Evolutionary conservation across 371 early-diverging fungal genomes (phyloP), one percentile per base, ranked within the genome.

Genomic region (Actinomortierella wolfii): DNA sequence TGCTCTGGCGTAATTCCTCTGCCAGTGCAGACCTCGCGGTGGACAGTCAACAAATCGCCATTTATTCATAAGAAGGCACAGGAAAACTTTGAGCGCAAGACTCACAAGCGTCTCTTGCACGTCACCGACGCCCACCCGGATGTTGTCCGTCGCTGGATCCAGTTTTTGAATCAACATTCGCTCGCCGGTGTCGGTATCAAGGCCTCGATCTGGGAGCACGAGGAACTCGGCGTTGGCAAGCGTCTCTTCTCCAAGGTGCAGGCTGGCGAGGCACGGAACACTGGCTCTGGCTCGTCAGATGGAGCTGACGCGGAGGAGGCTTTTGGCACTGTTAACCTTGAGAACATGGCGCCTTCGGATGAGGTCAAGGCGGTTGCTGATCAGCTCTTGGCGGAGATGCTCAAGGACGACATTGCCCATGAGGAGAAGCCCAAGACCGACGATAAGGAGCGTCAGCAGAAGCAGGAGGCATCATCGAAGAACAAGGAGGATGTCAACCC

Each of bases 61-160:
- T 97, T 97, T 78, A 89, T 95, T 17, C 92, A 96, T 81, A 97
- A 94, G 76, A 95, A 96, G 79, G 85, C 93, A n/a, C 95, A 96
- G 81, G 96, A 97, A 78, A 89, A 93, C 39, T 97, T 98, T 83
- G 97, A 97, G 77, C 84, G 94, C 58, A 89, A 91, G 79, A 93
- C 93, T 57, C 90, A 93, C 74, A 88, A 91, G 77, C 86, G 97
- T 34, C 69, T 91, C 28, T 69, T 98, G 60, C 92, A 92, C 57
- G 81, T 94, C 45, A 89, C 89, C 59, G 95, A 97, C 67, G 79
- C 90, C 21, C 83, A 92, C 61, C 85, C 86, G 6, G 90, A 92
- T 50, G 87, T 85, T 1, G 85, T 95, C 26, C 82, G 90, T 49
- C 83, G 83, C 64, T 94, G 90, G 91, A 56, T 93, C 17, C 81